phyloP scores from a whole-genome alignment of 345 rosid genomes.

The Sonneratia alba region DNA sequence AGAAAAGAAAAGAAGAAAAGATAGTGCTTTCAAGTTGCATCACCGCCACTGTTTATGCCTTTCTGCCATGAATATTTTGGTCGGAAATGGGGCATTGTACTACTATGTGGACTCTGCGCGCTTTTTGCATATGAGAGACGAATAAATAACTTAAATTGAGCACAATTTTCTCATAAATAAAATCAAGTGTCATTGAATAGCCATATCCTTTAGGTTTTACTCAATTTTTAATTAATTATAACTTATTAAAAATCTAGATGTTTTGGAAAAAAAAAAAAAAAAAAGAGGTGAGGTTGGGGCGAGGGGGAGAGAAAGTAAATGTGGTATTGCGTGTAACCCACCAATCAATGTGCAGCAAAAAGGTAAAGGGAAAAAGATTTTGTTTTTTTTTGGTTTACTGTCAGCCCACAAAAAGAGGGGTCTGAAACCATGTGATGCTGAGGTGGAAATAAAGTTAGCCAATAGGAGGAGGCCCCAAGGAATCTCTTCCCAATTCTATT shows the following conservation, averaged over 20 bases:
- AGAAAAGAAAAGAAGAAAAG: too few relatives aligned
- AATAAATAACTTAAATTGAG: neutral
- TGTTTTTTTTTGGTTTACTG: neutral
- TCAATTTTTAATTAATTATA: too few relatives aligned
- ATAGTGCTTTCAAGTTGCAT: neutral
- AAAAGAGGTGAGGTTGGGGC: neutral
- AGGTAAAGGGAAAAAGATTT: neutral
- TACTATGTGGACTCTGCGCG: neutral
- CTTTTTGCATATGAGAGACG: neutral
- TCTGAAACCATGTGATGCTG: conserved; percentile 10
- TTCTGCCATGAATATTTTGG: neutral
- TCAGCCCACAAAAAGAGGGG: neutral
- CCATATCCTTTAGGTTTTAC: too few relatives aligned
- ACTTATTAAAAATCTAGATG: too few relatives aligned
- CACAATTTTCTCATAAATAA: too few relatives aligned
- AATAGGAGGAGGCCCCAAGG: neutral
- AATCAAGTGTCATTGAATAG: too few relatives aligned
- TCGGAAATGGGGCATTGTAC: neutral
- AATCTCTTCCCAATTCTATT: neutral
- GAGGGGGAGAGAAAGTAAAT: neutral
- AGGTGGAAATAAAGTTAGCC: conserved; percentile 10
- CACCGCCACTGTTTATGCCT: neutral
- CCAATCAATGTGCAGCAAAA: neutral
- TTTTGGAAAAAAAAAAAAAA: too few relatives aligned
- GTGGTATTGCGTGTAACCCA: conserved; percentile 10